These are phyloP conservation scores for Macrophomina pseudophaseolina DNA, from an alignment of 2,329 filamentous ascomycete species.

Conservation along the genomic window DNA sequence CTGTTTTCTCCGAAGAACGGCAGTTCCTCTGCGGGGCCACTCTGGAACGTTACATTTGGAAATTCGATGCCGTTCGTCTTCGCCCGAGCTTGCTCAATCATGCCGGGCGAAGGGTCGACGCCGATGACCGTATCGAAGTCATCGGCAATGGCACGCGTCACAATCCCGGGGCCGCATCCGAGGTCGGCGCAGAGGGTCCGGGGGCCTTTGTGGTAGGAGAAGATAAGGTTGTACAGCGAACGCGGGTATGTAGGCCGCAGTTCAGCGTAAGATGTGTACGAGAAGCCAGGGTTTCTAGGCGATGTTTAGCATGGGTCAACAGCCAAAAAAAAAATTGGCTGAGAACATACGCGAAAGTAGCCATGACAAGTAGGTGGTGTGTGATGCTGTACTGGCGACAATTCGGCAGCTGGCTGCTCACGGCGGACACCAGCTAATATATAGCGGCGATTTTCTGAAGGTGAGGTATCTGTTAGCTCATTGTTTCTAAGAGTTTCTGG, in stretches of 20 bases:
- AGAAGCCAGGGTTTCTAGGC: constrained; percentile 61
- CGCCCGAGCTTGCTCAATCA: constrained; percentile 50
- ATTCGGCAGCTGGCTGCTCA: neutral
- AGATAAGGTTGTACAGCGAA: constrained; percentile 59
- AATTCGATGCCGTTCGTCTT: constrained; percentile 32
- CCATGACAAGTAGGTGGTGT: neutral
- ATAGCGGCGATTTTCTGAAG: neutral
- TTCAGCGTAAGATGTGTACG: constrained; percentile 62
- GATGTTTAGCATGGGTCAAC: constrained; percentile 39
- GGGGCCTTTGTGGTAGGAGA: constrained; percentile 58
- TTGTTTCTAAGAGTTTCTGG: neutral
- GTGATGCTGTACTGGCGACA: neutral
- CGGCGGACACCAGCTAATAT: neutral
- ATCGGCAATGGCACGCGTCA: constrained; percentile 60
- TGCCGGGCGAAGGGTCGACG: constrained; percentile 63
- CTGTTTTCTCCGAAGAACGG: constrained; percentile 54
- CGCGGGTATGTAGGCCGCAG: constrained; percentile 65
- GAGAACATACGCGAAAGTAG: constrained; percentile 31
- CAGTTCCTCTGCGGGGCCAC: constrained; percentile 61
- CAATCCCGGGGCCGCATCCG: constrained; percentile 67
- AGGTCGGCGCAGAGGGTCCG: constrained; percentile 58
- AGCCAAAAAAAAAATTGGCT: constrained; percentile 35
- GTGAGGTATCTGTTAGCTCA: neutral
- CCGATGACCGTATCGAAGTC: constrained; percentile 59
- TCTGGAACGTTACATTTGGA: constrained; percentile 55